phyloP scores from a whole-genome alignment of 208 protist species.

The Trypanosomatidae sp. region DNA sequence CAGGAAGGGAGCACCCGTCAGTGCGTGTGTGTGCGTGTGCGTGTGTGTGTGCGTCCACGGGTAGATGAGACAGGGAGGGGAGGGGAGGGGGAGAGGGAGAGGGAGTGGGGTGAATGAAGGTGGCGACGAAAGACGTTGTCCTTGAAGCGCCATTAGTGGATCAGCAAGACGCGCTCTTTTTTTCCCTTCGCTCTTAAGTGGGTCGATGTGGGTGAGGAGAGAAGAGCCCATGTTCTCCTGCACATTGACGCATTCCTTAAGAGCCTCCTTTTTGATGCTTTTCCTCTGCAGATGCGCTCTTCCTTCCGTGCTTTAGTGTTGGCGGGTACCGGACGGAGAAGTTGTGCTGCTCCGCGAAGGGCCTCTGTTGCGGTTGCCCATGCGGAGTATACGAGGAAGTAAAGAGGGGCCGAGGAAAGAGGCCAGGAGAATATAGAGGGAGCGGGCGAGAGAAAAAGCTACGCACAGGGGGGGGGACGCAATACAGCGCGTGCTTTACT shows the following conservation, averaged over 20 bases:
- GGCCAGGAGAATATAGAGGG: background rate
- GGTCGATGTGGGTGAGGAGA: background rate
- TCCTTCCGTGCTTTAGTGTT: background rate
- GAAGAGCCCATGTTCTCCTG: background rate
- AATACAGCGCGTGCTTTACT: conserved; percentile 12
- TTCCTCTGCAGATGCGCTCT: background rate
- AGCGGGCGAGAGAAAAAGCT: background rate
- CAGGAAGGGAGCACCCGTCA: background rate
- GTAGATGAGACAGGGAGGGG: background rate
- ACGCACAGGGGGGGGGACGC: background rate
- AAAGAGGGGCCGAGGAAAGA: background rate
- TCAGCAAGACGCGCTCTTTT: background rate
- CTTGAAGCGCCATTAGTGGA: background rate
- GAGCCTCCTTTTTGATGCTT: background rate
- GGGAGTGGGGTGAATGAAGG: background rate
- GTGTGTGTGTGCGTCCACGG: background rate
- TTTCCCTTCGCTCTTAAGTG: background rate
- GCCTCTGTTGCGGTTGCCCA: background rate
- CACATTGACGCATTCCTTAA: background rate
- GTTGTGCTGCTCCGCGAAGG: background rate
- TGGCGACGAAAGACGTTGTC: background rate
- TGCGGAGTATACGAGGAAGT: background rate
- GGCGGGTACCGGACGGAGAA: background rate
- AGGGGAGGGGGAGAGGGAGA: background rate
- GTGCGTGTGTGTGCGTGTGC: no score